Percentiles rank a stretch among this genome's conserved stretches.
Evolutionary conservation across 176 grass and related monocot species (phyloP).

Genomic region (Phyllostachys edulis): DNA sequence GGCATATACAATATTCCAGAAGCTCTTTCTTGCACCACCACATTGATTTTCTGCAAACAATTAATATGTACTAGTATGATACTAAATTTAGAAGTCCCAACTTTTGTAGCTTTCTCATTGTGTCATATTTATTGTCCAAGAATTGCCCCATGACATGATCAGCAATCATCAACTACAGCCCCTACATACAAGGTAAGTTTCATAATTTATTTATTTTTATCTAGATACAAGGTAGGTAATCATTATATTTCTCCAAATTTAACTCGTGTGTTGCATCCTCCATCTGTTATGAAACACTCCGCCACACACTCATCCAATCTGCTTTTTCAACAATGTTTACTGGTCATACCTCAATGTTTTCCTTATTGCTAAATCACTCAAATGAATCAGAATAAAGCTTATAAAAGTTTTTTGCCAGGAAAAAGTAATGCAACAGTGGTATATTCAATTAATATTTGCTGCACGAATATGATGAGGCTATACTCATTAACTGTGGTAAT

Average conservation of each 20-base stretch:
- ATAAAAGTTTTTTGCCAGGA: not conserved
- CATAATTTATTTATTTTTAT: not conserved
- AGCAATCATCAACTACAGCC: not conserved
- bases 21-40: not conserved
- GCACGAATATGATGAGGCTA: not conserved
- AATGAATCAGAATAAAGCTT: not conserved
- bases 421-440: not conserved
- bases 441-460: not conserved
- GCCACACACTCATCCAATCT: not conserved
- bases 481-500: not conserved
- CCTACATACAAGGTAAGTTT: slow-evolving; percentile 5
- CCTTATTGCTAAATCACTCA: not conserved
- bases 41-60: not conserved
- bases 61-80: not conserved
- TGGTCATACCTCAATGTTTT: not conserved
- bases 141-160: not conserved
- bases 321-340: not conserved
- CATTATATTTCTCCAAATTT: not conserved
- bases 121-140: not conserved
- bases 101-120: not conserved
- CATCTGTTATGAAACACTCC: not conserved
- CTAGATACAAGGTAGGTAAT: not conserved
- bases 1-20: not conserved
- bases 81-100: not conserved
- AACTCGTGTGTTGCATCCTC: not conserved